A percentile compares a stretch with the other conserved stretches of the same genome.
Evolutionary conservation across 1,139 yeast genomes (phyloP).

Genomic region (Magnusiomyces clavatus): DNA sequence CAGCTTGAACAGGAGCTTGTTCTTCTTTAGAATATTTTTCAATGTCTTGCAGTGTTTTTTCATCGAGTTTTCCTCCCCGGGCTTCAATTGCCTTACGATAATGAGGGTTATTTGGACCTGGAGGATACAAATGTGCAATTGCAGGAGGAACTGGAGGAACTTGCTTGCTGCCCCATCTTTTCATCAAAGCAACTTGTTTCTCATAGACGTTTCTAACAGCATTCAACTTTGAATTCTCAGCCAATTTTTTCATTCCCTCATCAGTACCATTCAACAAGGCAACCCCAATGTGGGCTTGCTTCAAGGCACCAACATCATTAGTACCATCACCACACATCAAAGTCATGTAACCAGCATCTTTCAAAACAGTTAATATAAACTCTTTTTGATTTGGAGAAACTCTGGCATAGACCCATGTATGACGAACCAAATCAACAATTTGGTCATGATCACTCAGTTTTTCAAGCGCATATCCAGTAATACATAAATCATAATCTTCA

Average conservation of each 20-base stretch:
- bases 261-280: conserved; percentile 96
- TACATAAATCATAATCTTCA: conserved; percentile 72
- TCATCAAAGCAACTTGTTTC: conserved; percentile 73
- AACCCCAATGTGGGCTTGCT: conserved; percentile 97
- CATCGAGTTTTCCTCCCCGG: conserved; percentile 55
- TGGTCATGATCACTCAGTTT: conserved; percentile 49
- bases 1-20: conserved; percentile 35
- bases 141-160: conserved; percentile 71
- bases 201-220: conserved; percentile 62
- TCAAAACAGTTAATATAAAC: conserved; percentile 73
- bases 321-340: conserved; percentile 99
- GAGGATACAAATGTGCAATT: conserved; percentile 94
- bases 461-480: conserved; percentile 85
- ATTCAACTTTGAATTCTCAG: conserved; percentile 69
- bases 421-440: conserved; percentile 64
- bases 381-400: conserved; percentile 97
- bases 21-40: conserved; percentile 34
- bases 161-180: conserved; percentile 54
- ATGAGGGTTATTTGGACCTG: conserved; percentile 87
- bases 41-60: conserved; percentile 55
- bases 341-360: conserved; percentile 85
- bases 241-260: conserved; percentile 83
- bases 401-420: conserved; percentile 96
- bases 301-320: conserved; percentile 97
- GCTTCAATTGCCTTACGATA: conserved; percentile 79